Base-by-base conservation (phyloP, 2,329 filamentous ascomycete genomes). In the Stagonosporopsis vannaccii region DNA sequence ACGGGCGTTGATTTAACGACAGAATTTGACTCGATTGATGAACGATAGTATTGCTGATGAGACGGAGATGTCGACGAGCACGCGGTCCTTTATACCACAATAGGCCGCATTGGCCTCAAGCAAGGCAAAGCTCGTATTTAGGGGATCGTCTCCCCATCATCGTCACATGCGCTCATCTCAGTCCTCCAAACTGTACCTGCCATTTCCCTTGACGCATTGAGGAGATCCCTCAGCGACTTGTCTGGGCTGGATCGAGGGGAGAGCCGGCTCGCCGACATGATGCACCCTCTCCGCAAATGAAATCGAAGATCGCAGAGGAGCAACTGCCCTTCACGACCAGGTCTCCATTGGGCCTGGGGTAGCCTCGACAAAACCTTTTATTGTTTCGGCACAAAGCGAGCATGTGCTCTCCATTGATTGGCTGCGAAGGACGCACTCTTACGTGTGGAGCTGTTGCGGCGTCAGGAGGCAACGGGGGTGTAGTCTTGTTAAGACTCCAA, bases 401-500 rank as follows among this genome's bases (percentile, higher is more conserved):
- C 45, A 35, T 17, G 28, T 37, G 39, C 40, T 22, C 25, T 28
- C 22, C 23, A 35, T 26, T 49, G 49, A 69, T 69, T 68, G 62
- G 66, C 23, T 45, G 45, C 30, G 42, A 60, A 58, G 41, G 57
- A 46, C 35, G 47, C 46, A 44, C 39, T 55, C 44, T 65, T 66
- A 67, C 59, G 62, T 68, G 58, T 48, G 46, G 43, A 50, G 35
- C 42, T 41, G 40, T 32, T 51, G 48, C 53, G 52, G 51, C 53
- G 62, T 61, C 51, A 56, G 47, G 44, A 48, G 45, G 17, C 40
- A 25, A 58, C 59, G 55, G 65, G 62, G 47, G 50, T 52, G 49
- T 58, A 52, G 40, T 58, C 58, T 52, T 49, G 51, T 65, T 63
- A 54, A 62, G 65, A 59, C 53, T 62, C 60, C 60, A 67, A 69